These are phyloP conservation scores for Euryodendron excelsum DNA, from an alignment of 148 eudicot species.

Conservation along the genomic window DNA sequence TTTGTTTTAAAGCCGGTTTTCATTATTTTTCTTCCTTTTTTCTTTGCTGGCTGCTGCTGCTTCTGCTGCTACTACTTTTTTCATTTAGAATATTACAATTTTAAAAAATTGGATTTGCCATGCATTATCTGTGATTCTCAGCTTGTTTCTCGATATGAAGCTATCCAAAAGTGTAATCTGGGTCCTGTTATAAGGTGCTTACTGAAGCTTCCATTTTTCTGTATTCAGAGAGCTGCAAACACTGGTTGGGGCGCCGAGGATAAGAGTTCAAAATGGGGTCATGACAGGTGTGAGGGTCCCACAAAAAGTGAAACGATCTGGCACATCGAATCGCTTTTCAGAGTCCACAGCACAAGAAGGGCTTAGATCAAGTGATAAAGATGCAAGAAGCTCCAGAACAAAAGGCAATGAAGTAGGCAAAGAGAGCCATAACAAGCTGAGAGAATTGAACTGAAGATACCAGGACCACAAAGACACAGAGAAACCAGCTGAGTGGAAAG, in stretches of 20 bases:
- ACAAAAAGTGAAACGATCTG: conserved; percentile 30
- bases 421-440: conserved; percentile 30
- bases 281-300: conserved; percentile 53
- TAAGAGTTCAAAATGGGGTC: conserved; percentile 50
- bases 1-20: background rate
- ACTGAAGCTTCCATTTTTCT: conserved; percentile 6
- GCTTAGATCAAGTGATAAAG: conserved; percentile 29
- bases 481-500: conserved; percentile 29
- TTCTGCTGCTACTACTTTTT: background rate
- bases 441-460: conserved; percentile 28
- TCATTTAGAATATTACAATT: background rate
- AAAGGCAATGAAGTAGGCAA: conserved; percentile 18
- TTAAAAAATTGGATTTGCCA: background rate
- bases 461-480: conserved; percentile 23
- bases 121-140: background rate
- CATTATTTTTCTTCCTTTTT: background rate
- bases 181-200: background rate
- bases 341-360: conserved; percentile 21
- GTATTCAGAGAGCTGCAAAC: conserved; percentile 81
- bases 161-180: background rate
- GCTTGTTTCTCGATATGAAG: background rate
- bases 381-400: conserved; percentile 33
- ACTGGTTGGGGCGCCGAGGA: conserved; percentile 91
- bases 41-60: background rate
- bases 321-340: conserved; percentile 24